Evolutionary conservation across 108 stramenopile genomes (phyloP).

Genomic region (Cyclotella atomus): DNA sequence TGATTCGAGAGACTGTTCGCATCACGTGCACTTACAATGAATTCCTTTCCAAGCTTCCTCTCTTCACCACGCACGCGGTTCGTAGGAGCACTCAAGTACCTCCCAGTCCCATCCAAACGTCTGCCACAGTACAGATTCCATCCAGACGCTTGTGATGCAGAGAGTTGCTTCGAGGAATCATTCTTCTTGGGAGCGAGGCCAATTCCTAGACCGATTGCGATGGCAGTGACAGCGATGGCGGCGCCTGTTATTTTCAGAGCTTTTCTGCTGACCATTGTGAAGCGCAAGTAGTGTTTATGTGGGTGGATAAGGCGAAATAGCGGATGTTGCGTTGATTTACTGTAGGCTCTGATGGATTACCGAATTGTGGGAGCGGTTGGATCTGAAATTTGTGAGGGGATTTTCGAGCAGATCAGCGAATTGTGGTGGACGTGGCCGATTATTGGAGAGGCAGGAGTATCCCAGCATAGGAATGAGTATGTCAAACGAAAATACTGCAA

Average conservation of each 20-base stretch:
- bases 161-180: background rate
- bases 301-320: background rate
- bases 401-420: background rate
- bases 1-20: background rate
- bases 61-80: background rate
- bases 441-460: too few species aligned
- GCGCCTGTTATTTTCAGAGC: constrained; percentile 10
- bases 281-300: background rate
- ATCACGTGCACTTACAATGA: background rate
- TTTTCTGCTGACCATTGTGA: constrained; percentile 19
- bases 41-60: constrained; percentile 3
- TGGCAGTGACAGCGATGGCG: constrained; percentile 17
- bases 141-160: background rate
- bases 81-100: background rate
- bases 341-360: background rate
- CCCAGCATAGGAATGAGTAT: too few species aligned
- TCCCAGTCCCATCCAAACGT: constrained; percentile 14
- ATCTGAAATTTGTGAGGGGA: background rate
- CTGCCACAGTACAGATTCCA: constrained; percentile 6
- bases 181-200: constrained; percentile 15
- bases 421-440: background rate
- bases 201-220: constrained; percentile 31
- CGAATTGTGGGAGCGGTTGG: background rate
- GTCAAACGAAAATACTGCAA: background rate
- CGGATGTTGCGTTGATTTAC: background rate